A percentile compares a stretch with the other conserved stretches of the same genome.
These are phyloP conservation scores for Rhodamnia argentea DNA, from an alignment of 345 rosid genomes.

Conservation along the genomic window DNA sequence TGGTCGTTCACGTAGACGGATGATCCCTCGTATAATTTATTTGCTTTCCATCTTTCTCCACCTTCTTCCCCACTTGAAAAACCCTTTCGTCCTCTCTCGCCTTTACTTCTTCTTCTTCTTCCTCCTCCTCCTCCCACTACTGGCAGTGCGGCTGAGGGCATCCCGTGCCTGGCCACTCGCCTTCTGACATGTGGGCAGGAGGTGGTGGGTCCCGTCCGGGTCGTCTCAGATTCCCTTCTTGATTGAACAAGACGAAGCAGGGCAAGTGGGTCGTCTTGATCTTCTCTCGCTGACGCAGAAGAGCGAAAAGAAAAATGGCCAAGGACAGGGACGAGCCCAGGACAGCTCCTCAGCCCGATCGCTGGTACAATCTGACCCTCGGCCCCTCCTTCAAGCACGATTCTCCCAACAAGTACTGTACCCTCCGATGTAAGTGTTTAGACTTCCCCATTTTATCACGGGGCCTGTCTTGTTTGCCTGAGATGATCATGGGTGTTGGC, in stretches of 20 bases:
- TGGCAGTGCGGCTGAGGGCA: neutral
- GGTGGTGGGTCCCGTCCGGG: neutral
- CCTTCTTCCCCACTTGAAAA: neutral
- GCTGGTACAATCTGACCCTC: slow-evolving; percentile 69
- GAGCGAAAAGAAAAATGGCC: slow-evolving; percentile 23
- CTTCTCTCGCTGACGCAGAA: neutral
- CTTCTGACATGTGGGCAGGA: neutral
- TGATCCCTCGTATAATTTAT: neutral
- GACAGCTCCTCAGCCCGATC: slow-evolving; percentile 62
- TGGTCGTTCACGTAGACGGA: neutral
- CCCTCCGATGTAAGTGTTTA: slow-evolving; percentile 47
- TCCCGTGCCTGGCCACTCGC: neutral
- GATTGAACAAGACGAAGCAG: neutral
- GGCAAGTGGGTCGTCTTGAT: neutral
- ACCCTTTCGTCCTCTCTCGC: neutral
- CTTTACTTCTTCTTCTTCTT: neutral
- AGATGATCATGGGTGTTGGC: neutral
- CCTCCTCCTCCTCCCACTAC: neutral
- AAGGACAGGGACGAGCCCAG: slow-evolving; percentile 51
- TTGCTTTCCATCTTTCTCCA: neutral
- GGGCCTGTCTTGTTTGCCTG: neutral
- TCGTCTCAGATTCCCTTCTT: neutral
- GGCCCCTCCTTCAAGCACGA: slow-evolving; percentile 57
- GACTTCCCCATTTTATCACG: neutral
- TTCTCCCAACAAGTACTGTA: slow-evolving; percentile 55